phyloP scores from a whole-genome alignment of 345 rosid species.

The Geranium brycei region DNA sequence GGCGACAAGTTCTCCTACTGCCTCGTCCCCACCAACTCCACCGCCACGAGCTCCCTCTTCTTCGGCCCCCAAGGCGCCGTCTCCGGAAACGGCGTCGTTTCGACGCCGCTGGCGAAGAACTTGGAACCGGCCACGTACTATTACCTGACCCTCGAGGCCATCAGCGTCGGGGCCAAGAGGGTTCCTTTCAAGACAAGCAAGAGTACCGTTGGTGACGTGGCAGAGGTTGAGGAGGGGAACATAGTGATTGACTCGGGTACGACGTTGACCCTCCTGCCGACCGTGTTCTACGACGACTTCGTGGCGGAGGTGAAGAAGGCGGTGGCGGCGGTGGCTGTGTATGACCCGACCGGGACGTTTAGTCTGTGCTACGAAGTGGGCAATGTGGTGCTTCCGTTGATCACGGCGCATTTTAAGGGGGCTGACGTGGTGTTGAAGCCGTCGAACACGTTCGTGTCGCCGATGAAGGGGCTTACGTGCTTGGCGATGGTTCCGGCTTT shows the following conservation, averaged over 20 bases:
- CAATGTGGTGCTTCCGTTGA: slow-evolving; percentile 21
- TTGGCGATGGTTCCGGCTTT: slow-evolving; percentile 19
- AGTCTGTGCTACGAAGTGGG: slow-evolving; percentile 21
- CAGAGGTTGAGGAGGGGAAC: slow-evolving; percentile 27
- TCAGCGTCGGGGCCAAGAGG: slow-evolving; percentile 36
- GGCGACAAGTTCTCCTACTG: slow-evolving; percentile 48
- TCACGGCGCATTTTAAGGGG: slow-evolving; percentile 35
- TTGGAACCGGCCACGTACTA: slow-evolving; percentile 26
- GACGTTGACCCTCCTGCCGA: slow-evolving; percentile 31
- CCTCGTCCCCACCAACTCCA: slow-evolving; percentile 25
- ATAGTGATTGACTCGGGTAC: slow-evolving; percentile 54
- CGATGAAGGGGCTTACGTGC: slow-evolving; percentile 22
- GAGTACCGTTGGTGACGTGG: neutral
- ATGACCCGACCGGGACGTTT: slow-evolving; percentile 18
- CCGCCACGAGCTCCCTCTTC: slow-evolving; percentile 24
- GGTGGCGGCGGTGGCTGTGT: slow-evolving; percentile 14
- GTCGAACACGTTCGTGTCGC: slow-evolving; percentile 19
- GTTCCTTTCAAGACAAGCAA: slow-evolving; percentile 14
- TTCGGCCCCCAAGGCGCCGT: slow-evolving; percentile 27
- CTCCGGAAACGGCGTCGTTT: slow-evolving; percentile 9
- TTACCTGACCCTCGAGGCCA: slow-evolving; percentile 38
- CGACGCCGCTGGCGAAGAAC: slow-evolving; percentile 31
- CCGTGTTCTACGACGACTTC: slow-evolving; percentile 22
- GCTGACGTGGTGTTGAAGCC: slow-evolving; percentile 39
- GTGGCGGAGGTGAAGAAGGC: slow-evolving; percentile 17